These are phyloP conservation scores for Talaromyces sp. DNA, from an alignment of 2,329 filamentous ascomycete genomes.

Conservation along the genomic window DNA sequence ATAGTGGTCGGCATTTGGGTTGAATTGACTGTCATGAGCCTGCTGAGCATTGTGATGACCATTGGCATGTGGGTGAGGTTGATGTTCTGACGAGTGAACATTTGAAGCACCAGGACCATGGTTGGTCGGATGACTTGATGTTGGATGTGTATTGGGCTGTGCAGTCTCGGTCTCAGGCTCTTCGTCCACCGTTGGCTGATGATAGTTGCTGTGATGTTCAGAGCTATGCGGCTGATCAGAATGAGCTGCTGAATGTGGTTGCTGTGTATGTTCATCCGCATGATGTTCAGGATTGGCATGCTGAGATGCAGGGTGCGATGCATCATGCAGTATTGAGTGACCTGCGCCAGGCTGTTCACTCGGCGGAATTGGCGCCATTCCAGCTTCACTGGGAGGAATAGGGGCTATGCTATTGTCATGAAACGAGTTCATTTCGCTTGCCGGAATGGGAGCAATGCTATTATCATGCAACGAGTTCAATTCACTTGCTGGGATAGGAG, in stretches of 20 bases:
- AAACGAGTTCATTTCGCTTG: neutral
- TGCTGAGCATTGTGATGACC: neutral
- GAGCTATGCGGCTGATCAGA: neutral
- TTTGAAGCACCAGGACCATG: neutral
- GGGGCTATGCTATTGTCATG: neutral
- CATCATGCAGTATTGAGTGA: neutral
- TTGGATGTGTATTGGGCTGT: neutral
- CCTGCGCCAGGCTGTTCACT: neutral
- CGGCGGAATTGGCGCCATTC: slow-evolving; percentile 8
- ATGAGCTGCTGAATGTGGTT: neutral
- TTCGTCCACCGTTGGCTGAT: slow-evolving; percentile 1
- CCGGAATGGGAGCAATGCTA: neutral
- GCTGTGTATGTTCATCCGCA: neutral
- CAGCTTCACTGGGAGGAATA: slow-evolving; percentile 3
- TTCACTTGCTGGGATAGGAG: slow-evolving; percentile 2
- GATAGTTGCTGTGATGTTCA: neutral
- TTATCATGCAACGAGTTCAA: neutral
- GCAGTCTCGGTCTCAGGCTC: neutral
- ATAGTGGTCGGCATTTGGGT: neutral
- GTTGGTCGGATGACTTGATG: neutral
- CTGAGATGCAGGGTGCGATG: neutral
- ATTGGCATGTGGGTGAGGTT: neutral
- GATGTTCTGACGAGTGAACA: neutral
- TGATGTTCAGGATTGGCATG: neutral
- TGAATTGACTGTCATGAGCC: neutral